Base-by-base conservation (phyloP, 495 filamentous ascomycete species). In the Pyrenula massariospora region DNA sequence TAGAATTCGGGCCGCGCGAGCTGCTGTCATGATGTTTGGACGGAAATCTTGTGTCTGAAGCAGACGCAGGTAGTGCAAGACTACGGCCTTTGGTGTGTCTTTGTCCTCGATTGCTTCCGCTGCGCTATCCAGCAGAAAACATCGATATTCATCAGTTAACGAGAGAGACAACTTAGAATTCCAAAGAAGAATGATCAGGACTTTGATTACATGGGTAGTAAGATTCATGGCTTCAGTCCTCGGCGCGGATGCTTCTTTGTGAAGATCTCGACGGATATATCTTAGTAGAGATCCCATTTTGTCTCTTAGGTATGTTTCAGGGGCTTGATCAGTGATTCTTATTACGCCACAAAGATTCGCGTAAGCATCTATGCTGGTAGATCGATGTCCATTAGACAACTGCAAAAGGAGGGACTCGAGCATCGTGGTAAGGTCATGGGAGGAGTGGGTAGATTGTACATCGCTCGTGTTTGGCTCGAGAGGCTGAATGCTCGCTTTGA, bases 281-380 rank as follows among this genome's bases (percentile, higher is more conserved):
- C 85, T 81, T 54, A 81, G 80, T 23, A 97, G 75, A 12, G 86
- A 67, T 12, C 77, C 77, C 64, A 96, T 81, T 65, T 92, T 91
- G n/a, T 79, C 79, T 49, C 77, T 74, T 63, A 84, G 83, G 47
- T 84, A 79, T 22, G 80, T 73, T 36, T 89, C 81, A 1, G 87
- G 86, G 12, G 89, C 65, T 47, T 84, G 84, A 54, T 91, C 87
- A 53, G 91, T 93, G 8, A 85, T 82, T 59, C 86, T 84, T 55
- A 95, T 68, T 12, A 83, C 81, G n/a, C 80, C 80, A 20, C 84
- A 81, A 52, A 98, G 75, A 58, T 85, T 83, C 63, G 83, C 80
- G 64, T 98, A 96, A 19, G 89, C 85, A 69, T 98, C 93, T n/a
- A 92, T 63, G 60, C 85, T 83, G 11, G 82, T 82, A 51, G 77